phyloP scores from a whole-genome alignment of 2,329 filamentous ascomycete genomes.

The Aspergillus ochraceoroseus region DNA sequence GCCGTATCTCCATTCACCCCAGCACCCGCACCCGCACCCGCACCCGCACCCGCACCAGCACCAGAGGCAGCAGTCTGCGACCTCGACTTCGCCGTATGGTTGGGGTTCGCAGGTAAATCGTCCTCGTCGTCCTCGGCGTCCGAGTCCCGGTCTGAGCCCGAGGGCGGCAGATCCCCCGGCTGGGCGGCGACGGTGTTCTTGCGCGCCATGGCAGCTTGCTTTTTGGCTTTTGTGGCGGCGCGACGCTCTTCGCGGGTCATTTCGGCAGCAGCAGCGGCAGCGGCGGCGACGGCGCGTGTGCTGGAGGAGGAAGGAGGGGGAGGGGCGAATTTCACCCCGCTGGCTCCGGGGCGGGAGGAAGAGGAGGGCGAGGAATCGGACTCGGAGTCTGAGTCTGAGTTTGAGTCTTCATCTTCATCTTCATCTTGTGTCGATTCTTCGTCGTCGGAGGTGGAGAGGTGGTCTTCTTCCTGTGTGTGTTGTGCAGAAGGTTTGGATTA shows the following conservation, averaged over 20 bases:
- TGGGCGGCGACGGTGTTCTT: slow-evolving; percentile 67
- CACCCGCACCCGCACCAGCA: too few relatives aligned
- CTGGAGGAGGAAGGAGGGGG: too few relatives aligned
- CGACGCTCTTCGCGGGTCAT: slow-evolving; percentile 83
- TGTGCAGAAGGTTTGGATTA: not conserved
- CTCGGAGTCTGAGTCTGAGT: too few relatives aligned
- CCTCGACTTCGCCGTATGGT: slow-evolving; percentile 65
- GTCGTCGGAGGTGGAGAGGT: not conserved
- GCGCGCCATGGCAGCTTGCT: slow-evolving; percentile 78
- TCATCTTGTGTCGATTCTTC: slow-evolving; percentile 29
- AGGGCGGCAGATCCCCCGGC: slow-evolving; percentile 79
- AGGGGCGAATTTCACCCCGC: too few relatives aligned
- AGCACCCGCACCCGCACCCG: too few relatives aligned
- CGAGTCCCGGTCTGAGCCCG: slow-evolving; percentile 50
- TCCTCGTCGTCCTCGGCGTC: slow-evolving; percentile 32
- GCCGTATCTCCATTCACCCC: slow-evolving; percentile 37
- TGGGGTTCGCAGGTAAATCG: slow-evolving; percentile 72
- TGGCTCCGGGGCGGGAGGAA: too few relatives aligned
- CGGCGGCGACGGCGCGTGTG: too few relatives aligned
- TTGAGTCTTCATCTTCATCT: slow-evolving; percentile 35
- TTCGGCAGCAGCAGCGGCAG: not conserved
- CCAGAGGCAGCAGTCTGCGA: slow-evolving; percentile 58
- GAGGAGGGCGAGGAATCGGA: too few relatives aligned
- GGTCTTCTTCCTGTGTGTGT: not conserved
- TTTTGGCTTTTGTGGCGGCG: slow-evolving; percentile 81